Conservation (phyloP, 306 rosid species). For the Rosa rugosa region DNA sequence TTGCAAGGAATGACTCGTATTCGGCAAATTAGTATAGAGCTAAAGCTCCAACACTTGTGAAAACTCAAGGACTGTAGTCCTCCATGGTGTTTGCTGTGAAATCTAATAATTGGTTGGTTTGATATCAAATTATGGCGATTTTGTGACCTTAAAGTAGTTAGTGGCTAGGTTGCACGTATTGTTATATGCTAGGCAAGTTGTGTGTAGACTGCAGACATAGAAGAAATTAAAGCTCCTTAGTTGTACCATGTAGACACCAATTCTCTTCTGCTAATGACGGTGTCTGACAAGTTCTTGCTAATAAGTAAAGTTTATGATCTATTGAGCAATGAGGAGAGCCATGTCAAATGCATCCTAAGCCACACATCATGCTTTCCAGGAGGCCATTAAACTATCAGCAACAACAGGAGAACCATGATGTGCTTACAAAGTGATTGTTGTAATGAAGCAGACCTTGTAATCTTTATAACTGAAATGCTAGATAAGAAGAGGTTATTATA, state of each 20-base stretch:
- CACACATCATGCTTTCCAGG: conserved; percentile 96
- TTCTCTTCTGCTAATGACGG: no score
- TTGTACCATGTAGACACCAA: no score
- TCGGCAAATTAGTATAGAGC: not conserved
- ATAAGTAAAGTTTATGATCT: no score
- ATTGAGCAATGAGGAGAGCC: no score
- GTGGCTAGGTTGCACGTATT: no score
- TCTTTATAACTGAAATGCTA: conserved; percentile 26
- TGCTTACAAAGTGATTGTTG: conserved; percentile 53
- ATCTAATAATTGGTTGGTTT: not conserved
- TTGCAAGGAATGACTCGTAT: not conserved
- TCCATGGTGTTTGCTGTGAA: conserved; percentile 2
- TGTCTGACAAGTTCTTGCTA: no score
- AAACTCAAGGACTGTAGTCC: not conserved
- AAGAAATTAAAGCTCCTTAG: no score
- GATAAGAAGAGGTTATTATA: conserved; percentile 25
- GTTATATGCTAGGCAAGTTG: no score
- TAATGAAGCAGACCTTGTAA: not conserved
- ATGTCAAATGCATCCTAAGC: conserved; percentile 48
- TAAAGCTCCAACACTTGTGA: conserved; percentile 3
- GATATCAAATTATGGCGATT: not conserved
- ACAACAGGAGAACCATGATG: conserved; percentile 72
- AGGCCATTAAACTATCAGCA: conserved; percentile 89
- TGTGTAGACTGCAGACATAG: no score
- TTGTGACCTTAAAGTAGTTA: not conserved